Evolutionary conservation across 345 rosid genomes (phyloP).

Genomic region (Cardamine occulta): DNA sequence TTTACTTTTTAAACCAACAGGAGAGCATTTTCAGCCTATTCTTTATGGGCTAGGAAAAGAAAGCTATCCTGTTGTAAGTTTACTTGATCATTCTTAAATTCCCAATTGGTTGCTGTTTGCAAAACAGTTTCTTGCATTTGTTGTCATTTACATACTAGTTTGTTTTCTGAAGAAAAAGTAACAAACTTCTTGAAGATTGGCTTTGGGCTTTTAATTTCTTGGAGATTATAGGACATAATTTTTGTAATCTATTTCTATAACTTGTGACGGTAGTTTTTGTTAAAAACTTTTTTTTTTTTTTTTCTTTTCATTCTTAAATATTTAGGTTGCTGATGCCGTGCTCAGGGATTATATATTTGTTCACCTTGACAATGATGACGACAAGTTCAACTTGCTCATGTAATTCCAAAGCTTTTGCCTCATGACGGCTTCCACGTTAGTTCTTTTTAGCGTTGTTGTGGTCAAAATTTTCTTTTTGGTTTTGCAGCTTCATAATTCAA

Average conservation of each 20-base stretch:
- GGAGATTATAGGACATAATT: background rate
- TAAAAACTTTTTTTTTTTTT: background rate
- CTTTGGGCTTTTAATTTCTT: conserved; percentile 10
- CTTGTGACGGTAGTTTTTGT: conserved; percentile 19
- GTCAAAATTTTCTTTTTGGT: conserved; percentile 35
- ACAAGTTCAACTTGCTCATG: conserved; percentile 96
- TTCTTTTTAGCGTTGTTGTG: conserved; percentile 26
- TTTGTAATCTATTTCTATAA: background rate
- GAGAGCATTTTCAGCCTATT: conserved; percentile 78
- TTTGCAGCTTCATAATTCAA: conserved; percentile 86
- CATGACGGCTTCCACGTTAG: background rate
- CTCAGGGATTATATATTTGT: conserved; percentile 72
- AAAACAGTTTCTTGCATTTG: background rate
- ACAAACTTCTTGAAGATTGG: conserved; percentile 11
- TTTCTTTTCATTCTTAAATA: conserved; percentile 12
- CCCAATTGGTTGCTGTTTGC: conserved; percentile 3
- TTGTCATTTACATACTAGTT: conserved; percentile 6
- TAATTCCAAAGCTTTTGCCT: conserved; percentile 43
- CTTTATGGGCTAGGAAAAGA: conserved; percentile 66
- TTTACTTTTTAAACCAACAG: conserved; percentile 44
- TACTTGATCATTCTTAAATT: conserved; percentile 16
- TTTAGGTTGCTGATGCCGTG: conserved; percentile 81
- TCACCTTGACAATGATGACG: conserved; percentile 78
- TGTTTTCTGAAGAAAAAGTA: background rate
- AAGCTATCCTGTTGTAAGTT: conserved; percentile 60